phyloP scores from a whole-genome alignment of 2,329 filamentous ascomycete species.

The Colletotrichum falcatum region DNA sequence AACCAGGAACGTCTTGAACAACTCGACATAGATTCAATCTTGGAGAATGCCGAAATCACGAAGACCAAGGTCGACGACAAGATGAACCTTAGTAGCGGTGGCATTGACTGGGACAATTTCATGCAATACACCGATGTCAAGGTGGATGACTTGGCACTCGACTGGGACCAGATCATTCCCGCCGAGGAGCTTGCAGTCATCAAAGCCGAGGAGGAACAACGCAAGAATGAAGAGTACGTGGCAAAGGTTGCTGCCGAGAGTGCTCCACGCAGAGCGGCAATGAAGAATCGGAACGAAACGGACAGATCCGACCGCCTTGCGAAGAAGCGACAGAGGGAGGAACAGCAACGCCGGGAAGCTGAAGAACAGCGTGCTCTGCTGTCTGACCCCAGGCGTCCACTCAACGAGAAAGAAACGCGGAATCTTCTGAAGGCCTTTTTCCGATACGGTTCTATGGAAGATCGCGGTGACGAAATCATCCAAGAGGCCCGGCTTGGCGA shows the following conservation, averaged over 20 bases:
- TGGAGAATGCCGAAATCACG: conserved; percentile 96
- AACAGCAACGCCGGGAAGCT: conserved; percentile 77
- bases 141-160: conserved; percentile 81
- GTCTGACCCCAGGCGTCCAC: conserved; percentile 86
- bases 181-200: conserved; percentile 91
- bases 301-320: conserved; percentile 74
- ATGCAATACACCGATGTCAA: conserved; percentile 99
- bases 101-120: conserved; percentile 88
- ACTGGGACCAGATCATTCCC: conserved; percentile 99
- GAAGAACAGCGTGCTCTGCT: conserved; percentile 81
- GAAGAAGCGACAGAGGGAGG: conserved; percentile 75
- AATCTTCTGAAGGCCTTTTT: conserved; percentile 92
- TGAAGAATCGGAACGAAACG: conserved; percentile 68
- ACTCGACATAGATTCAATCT: conserved; percentile 95
- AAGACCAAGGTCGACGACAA: conserved; percentile 96
- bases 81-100: conserved; percentile 91
- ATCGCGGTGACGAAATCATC: conserved; percentile 88
- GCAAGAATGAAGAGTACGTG: conserved; percentile 85
- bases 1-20: conserved; percentile 98
- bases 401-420: conserved; percentile 92
- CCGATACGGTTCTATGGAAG: conserved; percentile 89
- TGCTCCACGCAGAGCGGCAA: conserved; percentile 80
- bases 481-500: conserved; percentile 86
- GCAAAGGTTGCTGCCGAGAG: conserved; percentile 86
- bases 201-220: conserved; percentile 88